phyloP scores from a whole-genome alignment of 192 early-diverging fungal species.

The Coemansia sp. region DNA sequence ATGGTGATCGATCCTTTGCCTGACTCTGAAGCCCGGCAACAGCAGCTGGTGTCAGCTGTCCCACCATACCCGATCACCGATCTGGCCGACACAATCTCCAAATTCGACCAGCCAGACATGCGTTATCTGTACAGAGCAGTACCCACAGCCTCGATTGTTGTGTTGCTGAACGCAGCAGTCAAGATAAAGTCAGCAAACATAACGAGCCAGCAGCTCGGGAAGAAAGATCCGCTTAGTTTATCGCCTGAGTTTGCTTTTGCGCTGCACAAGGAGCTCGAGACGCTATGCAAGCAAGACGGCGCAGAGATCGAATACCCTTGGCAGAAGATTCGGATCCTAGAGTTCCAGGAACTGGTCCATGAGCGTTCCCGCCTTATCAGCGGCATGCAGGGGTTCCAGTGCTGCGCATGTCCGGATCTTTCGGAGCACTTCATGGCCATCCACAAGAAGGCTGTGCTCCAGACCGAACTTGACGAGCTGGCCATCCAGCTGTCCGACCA shows the following conservation, averaged over 20 bases:
- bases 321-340: conserved; percentile 81
- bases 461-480: conserved; percentile 72
- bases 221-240: background rate
- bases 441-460: conserved; percentile 63
- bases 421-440: conserved; percentile 55
- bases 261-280: conserved; percentile 28
- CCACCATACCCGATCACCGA: conserved; percentile 42
- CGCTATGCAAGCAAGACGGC: conserved; percentile 24
- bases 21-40: background rate
- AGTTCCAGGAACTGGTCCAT: conserved; percentile 74
- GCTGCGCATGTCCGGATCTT: conserved; percentile 43
- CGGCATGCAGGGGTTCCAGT: conserved; percentile 32
- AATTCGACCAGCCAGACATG: conserved; percentile 15
- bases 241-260: conserved; percentile 51
- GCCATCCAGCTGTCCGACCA: conserved; percentile 81
- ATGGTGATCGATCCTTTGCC: conserved; percentile 30
- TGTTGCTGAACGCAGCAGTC: conserved; percentile 23
- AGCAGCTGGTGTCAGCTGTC: background rate
- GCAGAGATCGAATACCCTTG: conserved; percentile 72
- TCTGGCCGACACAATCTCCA: conserved; percentile 5
- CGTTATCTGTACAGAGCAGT: conserved; percentile 15
- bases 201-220: conserved; percentile 13
- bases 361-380: conserved; percentile 61
- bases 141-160: conserved; percentile 21
- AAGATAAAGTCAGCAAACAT: conserved; percentile 16